Evolutionary conservation across 129 eudicot species (phyloP), one percentile per base, ranked within the genome.

Genomic region (Tagetes patula): DNA sequence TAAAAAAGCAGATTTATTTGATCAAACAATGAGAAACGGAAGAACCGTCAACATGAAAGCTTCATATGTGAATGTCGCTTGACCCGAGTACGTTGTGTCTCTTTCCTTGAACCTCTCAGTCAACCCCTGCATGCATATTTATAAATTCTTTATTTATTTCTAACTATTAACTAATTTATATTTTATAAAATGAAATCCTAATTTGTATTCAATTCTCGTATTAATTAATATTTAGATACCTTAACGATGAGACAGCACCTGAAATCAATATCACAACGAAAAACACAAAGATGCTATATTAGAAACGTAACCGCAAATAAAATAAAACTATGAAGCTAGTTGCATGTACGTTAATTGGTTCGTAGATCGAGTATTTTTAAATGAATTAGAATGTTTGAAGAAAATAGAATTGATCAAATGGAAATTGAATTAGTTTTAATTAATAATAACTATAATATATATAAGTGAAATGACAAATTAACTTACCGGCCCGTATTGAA

Each of bases 211-310:
- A 46, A 2, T 36, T 36, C 27, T 20, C 27, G 27, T 20, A 20
- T 20, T 20, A 20, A n/a, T 53, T 54, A 54, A 54, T 2, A 47
- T 47, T 49, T 30, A 3, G 64, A 20, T 83, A 91, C 97, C 96
- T 91, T 91, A 37, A 91, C 97, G 32, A 89, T 86, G 54, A 86
- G 82, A 76, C 97, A 91, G 74, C 97, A 91, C 90, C 97, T 91
- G 92, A 20, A 74, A 83, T 46, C 32, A 72, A 3, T 39, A 39
- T 11, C 34, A 27, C 13, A 9, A 60, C 20, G 6, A 43, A 65
- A 77, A 4, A 6, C 12, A n/a, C 14, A 11, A 0, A 47, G 27
- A 20, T 20, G 27, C 11, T 0, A 1, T 8, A 39, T 70, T 38
- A 70, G 64, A 50, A 77, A 5, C 20, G 13, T 53, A 53, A 14